Evolutionary conservation across 2,329 filamentous ascomycete genomes (phyloP).

Genomic region (Beauveria medogensis): DNA sequence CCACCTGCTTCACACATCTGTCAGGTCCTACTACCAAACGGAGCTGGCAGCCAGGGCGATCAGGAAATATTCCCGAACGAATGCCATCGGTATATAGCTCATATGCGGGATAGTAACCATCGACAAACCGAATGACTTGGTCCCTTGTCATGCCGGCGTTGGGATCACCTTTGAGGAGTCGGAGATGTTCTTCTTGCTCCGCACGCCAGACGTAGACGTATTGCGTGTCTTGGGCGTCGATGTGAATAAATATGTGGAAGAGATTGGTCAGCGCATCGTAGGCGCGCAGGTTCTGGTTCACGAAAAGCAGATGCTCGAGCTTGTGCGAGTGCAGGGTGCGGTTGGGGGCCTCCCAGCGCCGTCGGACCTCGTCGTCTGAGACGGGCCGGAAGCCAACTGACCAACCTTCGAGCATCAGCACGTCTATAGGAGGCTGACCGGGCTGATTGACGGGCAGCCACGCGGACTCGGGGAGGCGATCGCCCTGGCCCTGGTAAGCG

Average conservation of each 20-base stretch:
- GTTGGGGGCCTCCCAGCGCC: constrained; percentile 43
- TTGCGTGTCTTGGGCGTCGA: constrained; percentile 61
- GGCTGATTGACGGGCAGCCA: constrained; percentile 54
- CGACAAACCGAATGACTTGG: constrained; percentile 67
- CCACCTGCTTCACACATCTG: constrained; percentile 49
- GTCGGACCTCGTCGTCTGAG: constrained; percentile 38
- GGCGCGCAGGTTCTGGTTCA: constrained; percentile 38
- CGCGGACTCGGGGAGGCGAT: constrained; percentile 53
- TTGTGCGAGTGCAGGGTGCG: constrained; percentile 40
- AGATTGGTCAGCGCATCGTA: constrained; percentile 43
- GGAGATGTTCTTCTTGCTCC: constrained; percentile 69
- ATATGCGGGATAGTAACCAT: constrained; percentile 62
- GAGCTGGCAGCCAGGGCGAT: constrained; percentile 47
- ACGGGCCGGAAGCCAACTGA: constrained; percentile 75
- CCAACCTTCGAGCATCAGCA: constrained; percentile 86
- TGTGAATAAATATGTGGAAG: constrained; percentile 48
- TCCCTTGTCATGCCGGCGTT: constrained; percentile 70
- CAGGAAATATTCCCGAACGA: constrained; percentile 46
- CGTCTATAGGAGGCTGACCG: constrained; percentile 41
- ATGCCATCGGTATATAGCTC: constrained; percentile 58
- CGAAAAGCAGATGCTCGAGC: constrained; percentile 40
- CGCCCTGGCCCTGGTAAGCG: constrained; percentile 65
- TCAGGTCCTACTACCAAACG: constrained; percentile 53
- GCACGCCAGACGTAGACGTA: constrained; percentile 81
- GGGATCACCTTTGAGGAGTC: constrained; percentile 49